These are phyloP conservation scores for Friedmanniomyces endolithicus DNA, from an alignment of 495 filamentous ascomycete species.

Conservation along the genomic window DNA sequence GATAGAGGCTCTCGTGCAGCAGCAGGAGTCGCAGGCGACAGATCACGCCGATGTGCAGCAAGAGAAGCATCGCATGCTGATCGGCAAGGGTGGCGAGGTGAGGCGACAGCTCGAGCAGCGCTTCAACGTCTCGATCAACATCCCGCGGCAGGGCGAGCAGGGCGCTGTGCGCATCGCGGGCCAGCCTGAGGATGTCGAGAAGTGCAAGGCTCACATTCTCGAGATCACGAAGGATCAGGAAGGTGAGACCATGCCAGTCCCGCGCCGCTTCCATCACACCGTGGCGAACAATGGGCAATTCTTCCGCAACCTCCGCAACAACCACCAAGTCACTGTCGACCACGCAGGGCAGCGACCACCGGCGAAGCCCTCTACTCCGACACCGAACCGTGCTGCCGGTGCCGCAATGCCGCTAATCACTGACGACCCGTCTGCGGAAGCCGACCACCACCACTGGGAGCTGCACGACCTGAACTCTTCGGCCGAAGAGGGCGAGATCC, in stretches of 20 bases:
- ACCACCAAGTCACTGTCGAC: slow-evolving; percentile 77
- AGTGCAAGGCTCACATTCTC: slow-evolving; percentile 72
- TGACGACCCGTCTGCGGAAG: slow-evolving; percentile 51
- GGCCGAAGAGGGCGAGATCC: slow-evolving; percentile 54
- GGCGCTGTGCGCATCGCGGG: slow-evolving; percentile 78
- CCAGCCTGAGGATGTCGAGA: slow-evolving; percentile 61
- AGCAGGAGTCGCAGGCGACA: slow-evolving; percentile 66
- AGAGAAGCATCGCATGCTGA: slow-evolving; percentile 79
- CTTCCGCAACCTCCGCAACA: slow-evolving; percentile 73
- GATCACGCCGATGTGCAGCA: slow-evolving; percentile 67
- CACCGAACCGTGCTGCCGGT: slow-evolving; percentile 38
- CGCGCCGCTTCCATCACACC: slow-evolving; percentile 64
- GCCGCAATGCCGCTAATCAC: slow-evolving; percentile 73
- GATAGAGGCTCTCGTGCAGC: slow-evolving; percentile 64
- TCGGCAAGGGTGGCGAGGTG: slow-evolving; percentile 80
- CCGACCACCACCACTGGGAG: slow-evolving; percentile 67
- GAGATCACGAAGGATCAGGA: slow-evolving; percentile 71
- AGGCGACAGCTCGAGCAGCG: slow-evolving; percentile 75
- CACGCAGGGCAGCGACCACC: slow-evolving; percentile 70
- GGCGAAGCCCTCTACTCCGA: slow-evolving; percentile 41
- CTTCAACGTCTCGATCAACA: slow-evolving; percentile 79
- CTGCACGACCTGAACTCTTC: slow-evolving; percentile 45
- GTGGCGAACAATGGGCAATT: slow-evolving; percentile 83
- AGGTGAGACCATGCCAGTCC: slow-evolving; percentile 74
- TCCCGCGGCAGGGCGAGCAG: slow-evolving; percentile 61